phyloP scores from a whole-genome alignment of 2,329 filamentous ascomycete genomes.

The Leptographium lundbergii region DNA sequence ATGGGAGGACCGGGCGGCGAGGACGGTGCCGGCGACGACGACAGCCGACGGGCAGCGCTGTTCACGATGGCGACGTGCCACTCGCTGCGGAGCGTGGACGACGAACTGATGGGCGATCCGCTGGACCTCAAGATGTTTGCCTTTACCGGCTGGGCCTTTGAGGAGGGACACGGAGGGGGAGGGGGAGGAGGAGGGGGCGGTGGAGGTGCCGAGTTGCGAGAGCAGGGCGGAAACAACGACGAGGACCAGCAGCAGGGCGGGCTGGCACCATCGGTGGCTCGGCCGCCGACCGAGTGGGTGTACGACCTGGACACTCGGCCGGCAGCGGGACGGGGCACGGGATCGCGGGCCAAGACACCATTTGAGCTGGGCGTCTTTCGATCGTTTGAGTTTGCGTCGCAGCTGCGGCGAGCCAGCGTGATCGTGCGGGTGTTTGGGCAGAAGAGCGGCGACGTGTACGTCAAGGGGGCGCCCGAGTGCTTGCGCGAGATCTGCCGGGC shows the following conservation, averaged over 20 bases:
- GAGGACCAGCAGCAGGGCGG: slow-evolving; percentile 39
- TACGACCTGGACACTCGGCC: slow-evolving; percentile 11
- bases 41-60: slow-evolving; percentile 47
- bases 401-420: slow-evolving; percentile 83
- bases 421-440: slow-evolving; percentile 81
- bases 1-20: not conserved
- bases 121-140: slow-evolving; percentile 98
- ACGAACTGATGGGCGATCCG: slow-evolving; percentile 82
- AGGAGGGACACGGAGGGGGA: slow-evolving; percentile 65
- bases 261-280: slow-evolving; percentile 77
- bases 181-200: slow-evolving; percentile 16
- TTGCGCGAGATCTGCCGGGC: slow-evolving; percentile 86
- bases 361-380: slow-evolving; percentile 86
- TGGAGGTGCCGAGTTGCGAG: not conserved
- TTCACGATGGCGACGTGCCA: slow-evolving; percentile 98
- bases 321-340: not conserved
- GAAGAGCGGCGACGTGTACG: slow-evolving; percentile 74
- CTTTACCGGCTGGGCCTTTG: slow-evolving; percentile 84
- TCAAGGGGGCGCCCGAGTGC: slow-evolving; percentile 93
- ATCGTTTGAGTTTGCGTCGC: slow-evolving; percentile 88
- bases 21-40: slow-evolving; percentile 11
- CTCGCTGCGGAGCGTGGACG: slow-evolving; percentile 75
- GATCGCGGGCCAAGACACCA: slow-evolving; percentile 21
- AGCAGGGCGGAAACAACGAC: slow-evolving; percentile 48
- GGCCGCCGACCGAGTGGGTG: slow-evolving; percentile 48